phyloP scores from a whole-genome alignment of 768 basidiomycete species.

The Pulveroboletus sp. region DNA sequence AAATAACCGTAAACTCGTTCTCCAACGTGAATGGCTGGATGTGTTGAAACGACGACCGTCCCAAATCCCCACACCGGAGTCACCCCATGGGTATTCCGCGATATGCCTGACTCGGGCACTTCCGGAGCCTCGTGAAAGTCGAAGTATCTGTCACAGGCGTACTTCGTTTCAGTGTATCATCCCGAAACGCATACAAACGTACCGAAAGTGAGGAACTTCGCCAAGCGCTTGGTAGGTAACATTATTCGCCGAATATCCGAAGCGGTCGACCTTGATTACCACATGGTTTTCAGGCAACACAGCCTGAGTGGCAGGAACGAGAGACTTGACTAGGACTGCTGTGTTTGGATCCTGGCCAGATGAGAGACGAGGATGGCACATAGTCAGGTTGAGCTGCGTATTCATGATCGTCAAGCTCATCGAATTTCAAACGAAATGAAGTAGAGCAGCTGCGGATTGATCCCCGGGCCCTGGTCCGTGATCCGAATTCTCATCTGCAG shows the following conservation, averaged over 20 bases:
- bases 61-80: slow-evolving; percentile 75
- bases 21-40: slow-evolving; percentile 44
- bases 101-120: slow-evolving; percentile 28
- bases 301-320: slow-evolving; percentile 14
- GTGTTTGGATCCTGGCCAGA: slow-evolving; percentile 29
- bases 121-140: slow-evolving; percentile 57
- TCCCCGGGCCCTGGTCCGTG: no score
- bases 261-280: slow-evolving; percentile 56
- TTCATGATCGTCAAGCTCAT: no score
- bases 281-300: slow-evolving; percentile 42
- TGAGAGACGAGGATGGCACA: slow-evolving; percentile 40
- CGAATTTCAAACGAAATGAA: neutral
- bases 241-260: slow-evolving; percentile 72
- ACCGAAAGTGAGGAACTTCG: slow-evolving; percentile 41
- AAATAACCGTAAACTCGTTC: slow-evolving; percentile 64
- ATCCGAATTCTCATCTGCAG: neutral
- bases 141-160: slow-evolving; percentile 53
- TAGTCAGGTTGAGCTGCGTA: slow-evolving; percentile 28
- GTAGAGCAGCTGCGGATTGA: neutral
- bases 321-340: slow-evolving; percentile 27
- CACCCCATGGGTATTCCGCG: slow-evolving; percentile 52
- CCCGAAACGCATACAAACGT: neutral
- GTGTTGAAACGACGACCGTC: slow-evolving; percentile 47
- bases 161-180: neutral
- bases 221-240: slow-evolving; percentile 60